Conservation (phyloP, 768 basidiomycete species). For the Leccinum subgranulosum region DNA sequence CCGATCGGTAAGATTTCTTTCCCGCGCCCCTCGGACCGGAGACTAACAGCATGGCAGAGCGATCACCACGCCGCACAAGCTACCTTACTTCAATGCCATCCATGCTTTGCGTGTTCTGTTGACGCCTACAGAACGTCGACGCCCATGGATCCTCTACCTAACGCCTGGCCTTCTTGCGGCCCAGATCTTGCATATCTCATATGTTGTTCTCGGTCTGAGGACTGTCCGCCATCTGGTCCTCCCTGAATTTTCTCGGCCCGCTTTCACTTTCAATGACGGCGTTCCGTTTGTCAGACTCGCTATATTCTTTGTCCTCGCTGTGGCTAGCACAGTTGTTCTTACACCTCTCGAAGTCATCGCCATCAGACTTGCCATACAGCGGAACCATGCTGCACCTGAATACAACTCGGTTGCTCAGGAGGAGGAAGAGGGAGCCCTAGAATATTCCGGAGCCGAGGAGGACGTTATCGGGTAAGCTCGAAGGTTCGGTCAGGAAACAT, state of each 20-base stretch:
- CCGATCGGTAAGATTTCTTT: conserved; percentile 57
- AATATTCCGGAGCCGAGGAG: conserved; percentile 69
- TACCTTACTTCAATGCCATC: conserved; percentile 58
- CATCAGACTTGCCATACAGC: conserved; percentile 77
- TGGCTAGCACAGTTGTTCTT: conserved; percentile 55
- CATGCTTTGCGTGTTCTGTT: conserved; percentile 66
- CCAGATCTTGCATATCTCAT: conserved; percentile 43
- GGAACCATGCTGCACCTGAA: conserved; percentile 75
- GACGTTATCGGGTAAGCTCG: conserved; percentile 77
- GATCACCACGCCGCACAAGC: conserved; percentile 77
- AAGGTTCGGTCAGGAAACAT: neutral
- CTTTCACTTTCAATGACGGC: conserved; percentile 34
- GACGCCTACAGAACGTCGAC: conserved; percentile 76
- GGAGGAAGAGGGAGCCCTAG: conserved; percentile 57
- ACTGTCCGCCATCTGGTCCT: conserved; percentile 52
- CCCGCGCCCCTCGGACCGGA: neutral
- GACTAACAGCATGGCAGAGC: conserved; percentile 43
- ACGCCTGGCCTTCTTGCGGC: conserved; percentile 64
- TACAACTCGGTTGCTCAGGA: conserved; percentile 76
- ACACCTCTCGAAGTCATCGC: conserved; percentile 79
- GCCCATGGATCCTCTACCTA: conserved; percentile 77
- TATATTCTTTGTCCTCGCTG: conserved; percentile 56
- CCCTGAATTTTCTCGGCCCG: conserved; percentile 43
- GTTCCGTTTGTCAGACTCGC: conserved; percentile 48
- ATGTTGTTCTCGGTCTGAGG: conserved; percentile 42